Base-by-base conservation (phyloP, 371 early-diverging fungal species). In the Rhizopus arrhizus region DNA sequence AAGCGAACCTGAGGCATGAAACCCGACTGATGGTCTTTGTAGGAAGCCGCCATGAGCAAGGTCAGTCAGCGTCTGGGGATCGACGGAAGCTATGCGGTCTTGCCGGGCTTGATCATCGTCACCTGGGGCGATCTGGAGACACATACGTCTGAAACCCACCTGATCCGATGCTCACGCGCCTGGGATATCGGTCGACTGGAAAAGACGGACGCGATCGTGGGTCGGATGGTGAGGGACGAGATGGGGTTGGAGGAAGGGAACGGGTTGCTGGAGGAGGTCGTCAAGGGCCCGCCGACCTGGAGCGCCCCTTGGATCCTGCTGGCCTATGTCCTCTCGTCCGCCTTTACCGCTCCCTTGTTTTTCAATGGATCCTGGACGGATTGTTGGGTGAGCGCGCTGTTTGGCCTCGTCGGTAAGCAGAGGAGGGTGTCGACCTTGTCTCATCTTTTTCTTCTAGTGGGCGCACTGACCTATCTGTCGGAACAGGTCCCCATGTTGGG, bases 111-210 rank as follows among this genome's bases (percentile, higher is more conserved):
- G 38, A 85, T 89, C 66, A 80, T 89, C 52, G 73, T 88, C n/a
- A 80, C 84, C 28, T 89, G 88, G 68, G 85, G 87, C 15, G 88
- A 89, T 61, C 76, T 81, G 3, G 89, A 89, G 40, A 88, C 89
- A 2, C 85, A 89, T 38, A 85, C 90, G 0, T 88, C 88, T 7
- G 90, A 89, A 58, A 89, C 90, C 0, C 88, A 88, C 61, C 62
- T 89, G 22, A 81, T 89, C 62, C 80, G 84, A 34, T 73, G 76
- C 16, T 63, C 80, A 2, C 66, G 75, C 5, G 83, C 84, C 7
- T 62, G 85, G 50, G 87, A 89, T 65, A 87, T 89, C 69, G 75
- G 74, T 62, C 83, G 85, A 45, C 67, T 85, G 31, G 86, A 81
- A 31, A 66, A 77, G 46, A 82, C 85, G 3, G 85, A 87, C 64